phyloP scores from a whole-genome alignment of 345 rosid species.

The Jatropha curcas region DNA sequence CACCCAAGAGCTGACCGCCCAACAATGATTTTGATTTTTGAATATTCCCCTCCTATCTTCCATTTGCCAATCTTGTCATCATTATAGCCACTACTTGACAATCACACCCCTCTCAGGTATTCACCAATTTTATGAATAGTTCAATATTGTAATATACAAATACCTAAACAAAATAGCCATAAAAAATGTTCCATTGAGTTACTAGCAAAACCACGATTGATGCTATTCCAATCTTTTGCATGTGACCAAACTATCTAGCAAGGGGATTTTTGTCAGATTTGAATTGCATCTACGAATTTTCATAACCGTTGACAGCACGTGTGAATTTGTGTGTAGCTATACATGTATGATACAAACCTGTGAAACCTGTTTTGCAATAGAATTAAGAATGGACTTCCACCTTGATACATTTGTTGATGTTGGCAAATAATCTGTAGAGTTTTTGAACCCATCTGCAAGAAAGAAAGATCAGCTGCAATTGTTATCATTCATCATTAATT shows the following conservation, averaged over 20 bases:
- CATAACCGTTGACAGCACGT: neutral
- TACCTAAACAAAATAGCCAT: neutral
- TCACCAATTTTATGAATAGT: no score
- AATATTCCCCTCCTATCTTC: neutral
- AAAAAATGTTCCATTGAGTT: neutral
- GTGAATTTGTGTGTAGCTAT: no score
- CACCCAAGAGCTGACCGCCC: neutral
- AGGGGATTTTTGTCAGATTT: conserved; percentile 1
- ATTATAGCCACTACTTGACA: neutral
- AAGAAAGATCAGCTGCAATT: conserved; percentile 11
- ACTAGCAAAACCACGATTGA: neutral
- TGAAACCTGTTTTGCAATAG: conserved; percentile 69
- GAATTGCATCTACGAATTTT: neutral
- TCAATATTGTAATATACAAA: neutral
- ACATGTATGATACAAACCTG: conserved; percentile 46
- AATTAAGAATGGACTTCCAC: conserved; percentile 62
- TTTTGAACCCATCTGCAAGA: conserved; percentile 42
- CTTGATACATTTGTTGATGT: conserved; percentile 37
- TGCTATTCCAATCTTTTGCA: neutral
- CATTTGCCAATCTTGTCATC: neutral
- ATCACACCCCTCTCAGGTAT: no score
- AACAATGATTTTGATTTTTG: neutral
- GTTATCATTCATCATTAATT: conserved; percentile 9
- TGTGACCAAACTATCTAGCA: neutral
- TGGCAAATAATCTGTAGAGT: conserved; percentile 20